Base-by-base conservation (phyloP, 441 rosid genomes). In the Theobroma grandiflorum region DNA sequence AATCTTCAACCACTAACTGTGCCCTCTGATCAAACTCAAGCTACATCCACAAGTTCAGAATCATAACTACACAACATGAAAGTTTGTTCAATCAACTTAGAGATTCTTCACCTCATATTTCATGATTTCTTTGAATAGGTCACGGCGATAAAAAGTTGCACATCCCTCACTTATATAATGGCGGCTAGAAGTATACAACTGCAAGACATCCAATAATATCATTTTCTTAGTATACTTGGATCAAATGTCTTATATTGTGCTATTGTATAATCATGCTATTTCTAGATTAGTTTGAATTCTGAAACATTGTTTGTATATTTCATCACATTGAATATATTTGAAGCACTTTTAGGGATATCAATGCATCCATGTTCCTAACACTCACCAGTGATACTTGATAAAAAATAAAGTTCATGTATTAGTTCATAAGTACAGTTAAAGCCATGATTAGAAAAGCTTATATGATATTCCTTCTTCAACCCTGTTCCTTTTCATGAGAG, bases 141-240 rank as follows among this genome's bases (percentile, higher is more conserved):
- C 74, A 65, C 35, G 63, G n/a, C 85, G 85, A 69, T 40, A 86
- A 80, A 71, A 86, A 43, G 82, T 86, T 58, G 85, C 87, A 78
- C 84, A 84, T 2, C 85, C 86, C 42, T 83, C 86, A 76, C 76
- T 74, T 78, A 55, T 65, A 55, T 59, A 65, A 8, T 49, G 15
- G 71, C 35, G 37, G 20, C 49, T 82, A 45, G 69, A 50, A 69
- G 62, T 57, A 57, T 42, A 85, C 35, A 85, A 74, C 88, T 85
- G 82, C 66, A 81, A 72, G 38, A 68, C 64, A 73, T 20, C 9
- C 31, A 3, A 79, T 52, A 47, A 75, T 37, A 71, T 31, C 16
- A 47, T 49, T 55, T 61, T 57, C 49, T 37, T 22, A 33, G 57
- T n/a, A 38, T 59, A 74, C 8, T 31, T 49, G n/a, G 26, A 80